Evolutionary conservation across 495 filamentous ascomycete species (phyloP), one percentile per base, ranked within the genome.

Genomic region (Xylaria sp.): DNA sequence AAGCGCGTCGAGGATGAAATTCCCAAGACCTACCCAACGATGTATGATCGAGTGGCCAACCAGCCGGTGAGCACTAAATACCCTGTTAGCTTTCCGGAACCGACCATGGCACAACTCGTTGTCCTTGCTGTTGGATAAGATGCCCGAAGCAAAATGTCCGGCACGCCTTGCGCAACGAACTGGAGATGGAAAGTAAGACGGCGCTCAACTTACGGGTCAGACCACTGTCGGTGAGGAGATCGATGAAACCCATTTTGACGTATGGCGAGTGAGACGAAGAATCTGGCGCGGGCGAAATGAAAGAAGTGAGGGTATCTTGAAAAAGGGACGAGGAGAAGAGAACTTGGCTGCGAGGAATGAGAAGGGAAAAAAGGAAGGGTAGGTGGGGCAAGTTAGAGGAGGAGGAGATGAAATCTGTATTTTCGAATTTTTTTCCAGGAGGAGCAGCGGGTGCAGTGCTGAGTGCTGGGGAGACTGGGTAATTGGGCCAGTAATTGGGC

Each of bases 31-130:
- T 92, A 97, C 94, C 94, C 95, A 84, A 91, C 87, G 78, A 99
- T 90, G 88, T 99, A 99, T 85, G 92, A 96, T 77, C 95, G 91
- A 76, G 92, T 93, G 74, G 89, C 89, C 79, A 97, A 86, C 91
- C 89, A 98, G 87, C 88, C 90, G 89, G 98, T 93, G 80, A 97
- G 92, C 80, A 96, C 95, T 97, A 83, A 75, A 78, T 52, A 48
- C 7, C 57, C 11, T 26, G 46, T 72, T 61, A 72, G 70, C 33
- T 41, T 61, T 66, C 61, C 33, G 5, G 24, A 55, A 5, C 31
- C 96, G 82, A 76, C 77, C 24, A 72, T 19, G 52, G 52, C 63
- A 61, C 69, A 53, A 43, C 9, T 46, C 14, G 24, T 12, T 41
- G 43, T 58, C 50, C 57, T 53, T 21, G 59, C 41, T 19, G 57